Evolutionary conservation across 75 land plant species (phyloP), one percentile per base, ranked within the genome.

Genomic region (Chamaecyparis obtusa): DNA sequence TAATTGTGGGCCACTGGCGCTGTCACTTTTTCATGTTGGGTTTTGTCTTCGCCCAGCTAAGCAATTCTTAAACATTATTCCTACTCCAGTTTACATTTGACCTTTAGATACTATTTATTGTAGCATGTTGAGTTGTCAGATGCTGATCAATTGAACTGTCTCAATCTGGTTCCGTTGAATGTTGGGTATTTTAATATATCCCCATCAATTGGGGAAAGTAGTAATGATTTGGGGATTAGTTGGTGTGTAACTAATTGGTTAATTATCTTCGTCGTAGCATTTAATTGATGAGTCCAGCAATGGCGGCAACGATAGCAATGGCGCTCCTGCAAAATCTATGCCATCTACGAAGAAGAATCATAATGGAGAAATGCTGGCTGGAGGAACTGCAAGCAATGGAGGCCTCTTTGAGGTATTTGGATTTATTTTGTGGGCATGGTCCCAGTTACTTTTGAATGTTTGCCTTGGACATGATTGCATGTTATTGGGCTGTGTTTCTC

Each of bases 171-270:
- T 57, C 24, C 16, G 64, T 57, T 19, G 64, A 21, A 19, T 57
- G 5, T 57, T 57, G 21, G 2, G 21, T 21, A 4, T 19, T 5
- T 57, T 19, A 21, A 17, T 21, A 7, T 21, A 21, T 83, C 84
- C 86, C 54, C 90, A 91, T 87, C 92, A 87, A 9, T 80, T 87
- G 83, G 88, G 85, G 15, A 88, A 80, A 64, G 87, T 88, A 54
- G 87, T 57, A 21, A 19, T 19, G 24, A 17, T 57, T 57, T 21
- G 21, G 5, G 5, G 21, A 19, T 57, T 57, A 57, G 21, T 17
- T 17, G 64, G 64, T 4, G 7, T 21, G 24, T 57, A 4, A 17
- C 3, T 57, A 5, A 21, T 24, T 57, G 5, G 15, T 3, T 4
- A 1, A 21, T 57, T 5, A 19, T 21, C 3, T 57, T 57, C 24